Percentiles rank a stretch among this genome's conserved stretches.
phyloP scores from a whole-genome alignment of 257 asterid species.

The Nicotiana tabacum region DNA sequence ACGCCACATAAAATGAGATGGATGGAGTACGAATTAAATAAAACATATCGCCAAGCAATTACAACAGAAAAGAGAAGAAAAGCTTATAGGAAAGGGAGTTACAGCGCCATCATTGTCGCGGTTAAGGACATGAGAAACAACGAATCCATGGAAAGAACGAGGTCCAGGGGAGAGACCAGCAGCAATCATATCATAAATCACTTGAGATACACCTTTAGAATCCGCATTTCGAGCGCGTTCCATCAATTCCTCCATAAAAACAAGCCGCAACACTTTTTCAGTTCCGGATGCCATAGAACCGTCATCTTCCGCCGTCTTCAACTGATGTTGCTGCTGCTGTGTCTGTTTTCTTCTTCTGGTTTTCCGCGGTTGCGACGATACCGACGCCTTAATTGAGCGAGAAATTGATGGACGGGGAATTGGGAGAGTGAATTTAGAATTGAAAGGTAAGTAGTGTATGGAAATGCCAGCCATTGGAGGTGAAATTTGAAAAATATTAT shows the following conservation, averaged over 20 bases:
- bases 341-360: slow-evolving; percentile 50
- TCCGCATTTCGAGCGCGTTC: slow-evolving; percentile 63
- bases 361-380: slow-evolving; percentile 46
- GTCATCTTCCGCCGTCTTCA: slow-evolving; percentile 40
- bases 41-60: not conserved
- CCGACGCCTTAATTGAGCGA: slow-evolving; percentile 36
- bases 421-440: slow-evolving; percentile 13
- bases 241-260: slow-evolving; percentile 96
- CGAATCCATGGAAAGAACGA: slow-evolving; percentile 84
- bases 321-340: slow-evolving; percentile 40
- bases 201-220: slow-evolving; percentile 71
- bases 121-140: slow-evolving; percentile 76
- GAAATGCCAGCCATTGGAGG: slow-evolving; percentile 6
- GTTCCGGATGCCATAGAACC: slow-evolving; percentile 44
- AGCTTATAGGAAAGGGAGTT: slow-evolving; percentile 10
- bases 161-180: slow-evolving; percentile 97
- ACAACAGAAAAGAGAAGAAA: not conserved
- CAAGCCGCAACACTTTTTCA: slow-evolving; percentile 77
- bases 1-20: no score
- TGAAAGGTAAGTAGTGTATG: slow-evolving; percentile 26
- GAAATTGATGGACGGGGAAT: slow-evolving; percentile 14
- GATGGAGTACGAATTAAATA: not conserved
- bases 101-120: slow-evolving; percentile 87
- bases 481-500: not conserved
- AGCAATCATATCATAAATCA: slow-evolving; percentile 92